Conservation (phyloP, 345 rosid species). For the Limnanthes douglasii region DNA sequence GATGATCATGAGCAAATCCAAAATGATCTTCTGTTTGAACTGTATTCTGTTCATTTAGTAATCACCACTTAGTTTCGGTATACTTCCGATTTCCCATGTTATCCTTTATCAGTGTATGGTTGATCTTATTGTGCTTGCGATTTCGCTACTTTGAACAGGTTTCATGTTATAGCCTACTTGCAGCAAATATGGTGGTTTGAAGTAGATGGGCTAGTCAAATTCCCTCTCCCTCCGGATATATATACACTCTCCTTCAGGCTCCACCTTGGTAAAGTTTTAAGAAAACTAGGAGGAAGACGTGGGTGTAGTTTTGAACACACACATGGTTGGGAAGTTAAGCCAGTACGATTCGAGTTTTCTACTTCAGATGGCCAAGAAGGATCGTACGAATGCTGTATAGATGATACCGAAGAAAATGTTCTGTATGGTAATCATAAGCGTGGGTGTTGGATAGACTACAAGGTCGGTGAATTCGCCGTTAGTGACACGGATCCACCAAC, state of each 20-base stretch:
- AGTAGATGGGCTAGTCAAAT: constrained; percentile 70
- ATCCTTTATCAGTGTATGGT: too few relatives aligned
- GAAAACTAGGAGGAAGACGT: constrained; percentile 66
- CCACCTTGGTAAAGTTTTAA: constrained; percentile 68
- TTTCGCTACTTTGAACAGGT: constrained; percentile 23
- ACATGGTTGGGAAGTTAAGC: constrained; percentile 87
- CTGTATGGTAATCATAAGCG: constrained; percentile 51
- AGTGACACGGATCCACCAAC: constrained; percentile 37
- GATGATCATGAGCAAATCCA: too few relatives aligned
- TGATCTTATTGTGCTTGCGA: neutral
- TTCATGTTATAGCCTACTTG: constrained; percentile 66
- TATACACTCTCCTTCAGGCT: constrained; percentile 73
- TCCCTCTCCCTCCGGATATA: constrained; percentile 69
- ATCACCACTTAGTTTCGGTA: too few relatives aligned
- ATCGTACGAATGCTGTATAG: constrained; percentile 41
- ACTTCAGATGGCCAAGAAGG: constrained; percentile 66
- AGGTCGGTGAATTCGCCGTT: constrained; percentile 68
- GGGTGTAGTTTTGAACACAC: constrained; percentile 53
- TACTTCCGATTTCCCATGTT: too few relatives aligned
- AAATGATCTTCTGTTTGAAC: too few relatives aligned
- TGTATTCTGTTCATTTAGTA: too few relatives aligned
- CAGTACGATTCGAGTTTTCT: constrained; percentile 42
- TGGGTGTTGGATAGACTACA: constrained; percentile 80
- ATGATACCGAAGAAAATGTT: constrained; percentile 33
- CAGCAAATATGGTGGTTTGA: constrained; percentile 98